Conservation (phyloP, 257 asterid genomes). For the Misopates orontium region DNA sequence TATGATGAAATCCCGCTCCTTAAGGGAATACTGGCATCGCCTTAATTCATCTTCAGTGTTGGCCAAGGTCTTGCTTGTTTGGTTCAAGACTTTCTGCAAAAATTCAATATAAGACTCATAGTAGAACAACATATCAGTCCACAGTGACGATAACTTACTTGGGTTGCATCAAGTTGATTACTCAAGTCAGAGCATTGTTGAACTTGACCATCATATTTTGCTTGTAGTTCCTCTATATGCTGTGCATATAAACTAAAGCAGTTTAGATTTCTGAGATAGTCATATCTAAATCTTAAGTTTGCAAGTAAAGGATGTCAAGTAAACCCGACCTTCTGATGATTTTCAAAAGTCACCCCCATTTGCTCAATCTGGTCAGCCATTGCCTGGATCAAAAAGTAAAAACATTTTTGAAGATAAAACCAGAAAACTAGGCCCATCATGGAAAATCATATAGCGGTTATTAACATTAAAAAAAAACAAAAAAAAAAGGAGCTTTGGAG, state of each 20-base stretch:
- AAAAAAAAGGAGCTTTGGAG: too few species aligned
- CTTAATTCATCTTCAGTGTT: slow-evolving; percentile 60
- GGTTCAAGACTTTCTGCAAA: slow-evolving; percentile 61
- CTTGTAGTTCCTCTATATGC: slow-evolving; percentile 65
- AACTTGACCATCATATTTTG: slow-evolving; percentile 55
- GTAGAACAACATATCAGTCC: neutral
- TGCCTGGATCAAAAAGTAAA: slow-evolving; percentile 47
- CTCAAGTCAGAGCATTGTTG: slow-evolving; percentile 60
- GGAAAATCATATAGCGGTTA: slow-evolving; percentile 10
- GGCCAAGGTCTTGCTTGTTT: slow-evolving; percentile 51
- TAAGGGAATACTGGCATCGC: slow-evolving; percentile 55
- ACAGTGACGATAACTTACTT: slow-evolving; percentile 40
- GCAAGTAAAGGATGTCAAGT: too few species aligned
- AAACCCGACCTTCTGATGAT: slow-evolving; percentile 60
- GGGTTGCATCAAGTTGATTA: slow-evolving; percentile 57
- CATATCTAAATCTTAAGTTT: neutral
- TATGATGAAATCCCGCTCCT: slow-evolving; percentile 73
- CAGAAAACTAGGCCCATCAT: neutral
- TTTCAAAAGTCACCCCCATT: slow-evolving; percentile 69
- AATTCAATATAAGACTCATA: slow-evolving; percentile 30
- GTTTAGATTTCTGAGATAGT: neutral
- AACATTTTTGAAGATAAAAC: slow-evolving; percentile 6
- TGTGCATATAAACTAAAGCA: slow-evolving; percentile 27
- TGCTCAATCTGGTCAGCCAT: slow-evolving; percentile 93
- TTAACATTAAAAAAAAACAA: too few species aligned